Evolutionary conservation across 2,329 filamentous ascomycete genomes (phyloP).

Genomic region (Cercospora sp.): DNA sequence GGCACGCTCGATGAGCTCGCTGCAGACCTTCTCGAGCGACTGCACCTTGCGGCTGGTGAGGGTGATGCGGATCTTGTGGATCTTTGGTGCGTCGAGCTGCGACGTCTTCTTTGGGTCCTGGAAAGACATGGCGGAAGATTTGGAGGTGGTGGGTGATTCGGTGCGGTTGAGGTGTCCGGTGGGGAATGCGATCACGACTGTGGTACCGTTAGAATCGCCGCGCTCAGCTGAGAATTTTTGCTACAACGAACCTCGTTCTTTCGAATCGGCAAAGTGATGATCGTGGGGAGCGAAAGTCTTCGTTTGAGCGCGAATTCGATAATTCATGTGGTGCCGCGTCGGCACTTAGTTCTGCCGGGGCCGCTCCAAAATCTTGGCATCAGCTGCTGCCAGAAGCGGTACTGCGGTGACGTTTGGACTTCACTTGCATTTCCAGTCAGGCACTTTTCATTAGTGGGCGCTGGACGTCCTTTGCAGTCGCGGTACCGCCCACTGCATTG

Average conservation of each 20-base stretch:
- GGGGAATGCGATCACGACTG: slow-evolving; percentile 52
- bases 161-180: slow-evolving; percentile 34
- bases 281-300: slow-evolving; percentile 38
- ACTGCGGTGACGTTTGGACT: slow-evolving; percentile 10
- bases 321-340: slow-evolving; percentile 3
- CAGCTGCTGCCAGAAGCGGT: slow-evolving; percentile 4
- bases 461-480: slow-evolving; percentile 9
- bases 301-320: slow-evolving; percentile 15
- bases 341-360: neutral
- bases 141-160: slow-evolving; percentile 29
- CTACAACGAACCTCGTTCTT: slow-evolving; percentile 33
- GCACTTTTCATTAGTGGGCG: neutral
- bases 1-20: slow-evolving; percentile 96
- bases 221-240: neutral
- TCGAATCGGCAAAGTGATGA: slow-evolving; percentile 57
- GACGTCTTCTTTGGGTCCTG: slow-evolving; percentile 88
- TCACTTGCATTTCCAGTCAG: neutral
- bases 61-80: slow-evolving; percentile 98
- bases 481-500: neutral
- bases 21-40: slow-evolving; percentile 96
- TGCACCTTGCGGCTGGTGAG: slow-evolving; percentile 92
- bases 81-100: slow-evolving; percentile 87
- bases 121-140: slow-evolving; percentile 70
- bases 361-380: neutral
- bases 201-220: slow-evolving; percentile 33